Conservation (phyloP, 2,329 filamentous ascomycete genomes). For the Hymenoscyphus occultus region DNA sequence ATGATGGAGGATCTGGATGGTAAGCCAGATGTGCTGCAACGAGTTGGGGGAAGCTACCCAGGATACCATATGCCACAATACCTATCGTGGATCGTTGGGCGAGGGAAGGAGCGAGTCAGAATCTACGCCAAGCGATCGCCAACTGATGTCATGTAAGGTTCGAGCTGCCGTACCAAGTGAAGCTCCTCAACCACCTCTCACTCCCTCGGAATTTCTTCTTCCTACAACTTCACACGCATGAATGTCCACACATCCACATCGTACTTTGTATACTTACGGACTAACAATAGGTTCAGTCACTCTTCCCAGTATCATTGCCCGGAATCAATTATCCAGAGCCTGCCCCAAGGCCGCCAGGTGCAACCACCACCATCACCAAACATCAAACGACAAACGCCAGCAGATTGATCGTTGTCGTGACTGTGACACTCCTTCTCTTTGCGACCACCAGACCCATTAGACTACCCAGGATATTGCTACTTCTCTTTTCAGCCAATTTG, state of each 20-base stretch:
- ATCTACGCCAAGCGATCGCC: conserved; percentile 15
- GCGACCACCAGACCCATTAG: conserved; percentile 1
- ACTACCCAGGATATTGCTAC: conserved; percentile 4
- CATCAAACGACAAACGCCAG: conserved; percentile 2
- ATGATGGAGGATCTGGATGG: neutral
- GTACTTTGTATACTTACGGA: neutral
- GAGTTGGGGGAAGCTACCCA: conserved; percentile 8
- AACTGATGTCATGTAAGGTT: conserved; percentile 17
- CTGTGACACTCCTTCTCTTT: conserved; percentile 1
- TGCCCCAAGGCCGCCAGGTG: neutral
- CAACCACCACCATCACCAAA: neutral
- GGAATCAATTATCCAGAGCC: neutral
- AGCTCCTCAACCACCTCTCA: neutral
- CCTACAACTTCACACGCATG: conserved; percentile 11
- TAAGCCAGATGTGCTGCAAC: neutral
- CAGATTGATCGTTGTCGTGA: neutral
- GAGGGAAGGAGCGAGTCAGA: conserved; percentile 26
- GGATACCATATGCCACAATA: neutral
- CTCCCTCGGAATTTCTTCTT: conserved; percentile 10
- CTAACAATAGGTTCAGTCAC: neutral
- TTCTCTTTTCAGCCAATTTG: conserved; percentile 7
- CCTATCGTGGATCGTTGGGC: neutral
- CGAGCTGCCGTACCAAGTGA: neutral
- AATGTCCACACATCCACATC: conserved; percentile 17
- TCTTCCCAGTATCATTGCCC: neutral